phyloP scores from a whole-genome alignment of 768 basidiomycete species.

The Mycena galopus region DNA sequence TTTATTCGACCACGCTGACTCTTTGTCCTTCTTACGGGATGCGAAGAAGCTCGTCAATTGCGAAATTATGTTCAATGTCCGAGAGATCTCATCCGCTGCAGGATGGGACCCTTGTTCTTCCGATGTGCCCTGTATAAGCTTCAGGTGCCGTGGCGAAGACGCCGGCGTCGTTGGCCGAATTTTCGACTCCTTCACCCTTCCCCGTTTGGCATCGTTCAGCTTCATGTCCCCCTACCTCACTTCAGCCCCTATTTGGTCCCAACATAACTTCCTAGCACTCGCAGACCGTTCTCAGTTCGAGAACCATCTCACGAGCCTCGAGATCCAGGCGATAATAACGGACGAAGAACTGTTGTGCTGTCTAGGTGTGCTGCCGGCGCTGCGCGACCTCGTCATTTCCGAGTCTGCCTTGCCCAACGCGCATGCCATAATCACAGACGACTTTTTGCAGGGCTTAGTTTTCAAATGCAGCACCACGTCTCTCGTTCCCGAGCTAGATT shows the following conservation, averaged over 20 bases:
- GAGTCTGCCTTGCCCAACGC: background rate
- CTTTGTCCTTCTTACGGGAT: background rate
- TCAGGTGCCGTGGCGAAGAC: background rate
- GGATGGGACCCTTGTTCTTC: background rate
- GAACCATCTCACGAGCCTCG: background rate
- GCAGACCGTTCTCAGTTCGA: background rate
- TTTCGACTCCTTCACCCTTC: background rate
- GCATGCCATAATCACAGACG: background rate
- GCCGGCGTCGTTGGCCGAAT: background rate
- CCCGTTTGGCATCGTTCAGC: background rate
- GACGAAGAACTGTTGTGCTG: background rate
- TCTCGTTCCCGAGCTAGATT: background rate
- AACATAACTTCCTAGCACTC: background rate
- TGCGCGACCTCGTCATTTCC: background rate
- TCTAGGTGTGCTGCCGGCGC: background rate
- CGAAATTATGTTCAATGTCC: background rate
- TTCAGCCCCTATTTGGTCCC: background rate
- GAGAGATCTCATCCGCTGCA: background rate
- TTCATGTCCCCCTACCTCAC: background rate
- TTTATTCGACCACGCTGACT: background rate
- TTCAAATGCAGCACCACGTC: background rate
- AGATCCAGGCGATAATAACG: background rate
- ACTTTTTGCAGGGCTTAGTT: background rate
- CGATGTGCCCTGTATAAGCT: background rate
- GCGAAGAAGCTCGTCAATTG: background rate